phyloP scores from a whole-genome alignment of 1,284 basidiomycete genomes.

The Pulveroboletus sp. region DNA sequence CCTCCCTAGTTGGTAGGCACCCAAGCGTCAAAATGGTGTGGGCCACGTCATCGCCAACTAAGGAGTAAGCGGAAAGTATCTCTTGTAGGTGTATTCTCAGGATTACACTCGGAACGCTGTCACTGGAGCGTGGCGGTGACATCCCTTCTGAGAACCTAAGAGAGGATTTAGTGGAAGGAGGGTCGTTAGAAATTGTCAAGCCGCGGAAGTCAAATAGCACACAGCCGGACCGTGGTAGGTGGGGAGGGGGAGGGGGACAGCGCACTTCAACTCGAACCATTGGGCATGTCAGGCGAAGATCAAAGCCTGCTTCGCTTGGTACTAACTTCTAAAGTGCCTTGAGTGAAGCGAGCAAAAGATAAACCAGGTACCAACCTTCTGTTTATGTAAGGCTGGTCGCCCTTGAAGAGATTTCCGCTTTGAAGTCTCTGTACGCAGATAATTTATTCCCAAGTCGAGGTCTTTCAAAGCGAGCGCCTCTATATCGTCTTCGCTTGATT shows the following conservation, averaged over 20 bases:
- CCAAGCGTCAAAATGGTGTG: conserved; percentile 26
- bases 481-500: conserved; percentile 11
- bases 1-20: conserved; percentile 15
- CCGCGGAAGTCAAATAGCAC: conserved; percentile 62
- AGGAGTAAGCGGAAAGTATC: conserved; percentile 46
- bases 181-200: conserved; percentile 40
- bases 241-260: conserved; percentile 45
- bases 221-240: conserved; percentile 55
- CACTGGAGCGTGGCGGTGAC: background rate
- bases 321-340: conserved; percentile 14
- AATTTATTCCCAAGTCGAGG: conserved; percentile 48
- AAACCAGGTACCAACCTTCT: conserved; percentile 22
- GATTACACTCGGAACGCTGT: conserved; percentile 12
- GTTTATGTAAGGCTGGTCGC: conserved; percentile 1
- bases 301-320: conserved; percentile 2
- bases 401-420: conserved; percentile 6
- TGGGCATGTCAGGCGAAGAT: conserved; percentile 35
- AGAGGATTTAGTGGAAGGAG: conserved; percentile 24
- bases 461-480: conserved; percentile 54
- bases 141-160: conserved; percentile 40
- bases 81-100: conserved; percentile 36
- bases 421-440: conserved; percentile 28
- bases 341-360: conserved; percentile 4
- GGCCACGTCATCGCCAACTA: conserved; percentile 29
- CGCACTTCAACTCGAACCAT: conserved; percentile 61